Conservation (phyloP, 805 yeast species). For the Starmerella scarabaei region DNA sequence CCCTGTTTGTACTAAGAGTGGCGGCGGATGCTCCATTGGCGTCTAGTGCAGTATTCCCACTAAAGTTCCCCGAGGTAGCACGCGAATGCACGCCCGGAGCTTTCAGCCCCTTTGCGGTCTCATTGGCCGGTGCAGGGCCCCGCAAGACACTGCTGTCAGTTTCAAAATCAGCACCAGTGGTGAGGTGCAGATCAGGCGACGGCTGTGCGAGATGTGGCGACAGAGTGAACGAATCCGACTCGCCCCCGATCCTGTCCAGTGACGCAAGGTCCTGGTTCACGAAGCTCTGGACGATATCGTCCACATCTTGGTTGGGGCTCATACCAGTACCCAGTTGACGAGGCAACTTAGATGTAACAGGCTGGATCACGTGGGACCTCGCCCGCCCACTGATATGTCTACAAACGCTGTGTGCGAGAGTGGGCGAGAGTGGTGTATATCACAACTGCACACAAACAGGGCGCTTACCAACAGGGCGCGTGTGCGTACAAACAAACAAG, state of each 20-base stretch:
- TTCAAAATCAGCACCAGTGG: neutral
- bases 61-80: neutral
- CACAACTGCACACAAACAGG: no score
- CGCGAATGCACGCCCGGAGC: neutral
- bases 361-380: no score
- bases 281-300: slow-evolving; percentile 25
- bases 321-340: no score
- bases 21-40: neutral
- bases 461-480: no score
- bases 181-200: slow-evolving; percentile 10
- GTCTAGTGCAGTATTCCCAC: neutral
- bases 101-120: neutral
- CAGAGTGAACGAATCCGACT: slow-evolving; percentile 17
- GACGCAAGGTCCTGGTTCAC: slow-evolving; percentile 25
- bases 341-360: no score
- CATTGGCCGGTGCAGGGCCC: neutral
- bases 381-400: no score
- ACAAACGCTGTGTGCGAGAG: no score
- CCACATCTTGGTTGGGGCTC: slow-evolving; percentile 19
- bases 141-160: neutral
- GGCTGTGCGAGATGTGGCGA: slow-evolving; percentile 18
- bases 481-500: no score
- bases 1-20: neutral
- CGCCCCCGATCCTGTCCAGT: slow-evolving; percentile 25
- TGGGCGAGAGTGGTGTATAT: neutral